Conservation (phyloP, 1,139 yeast genomes). For the Lizanozyma gosingica region DNA sequence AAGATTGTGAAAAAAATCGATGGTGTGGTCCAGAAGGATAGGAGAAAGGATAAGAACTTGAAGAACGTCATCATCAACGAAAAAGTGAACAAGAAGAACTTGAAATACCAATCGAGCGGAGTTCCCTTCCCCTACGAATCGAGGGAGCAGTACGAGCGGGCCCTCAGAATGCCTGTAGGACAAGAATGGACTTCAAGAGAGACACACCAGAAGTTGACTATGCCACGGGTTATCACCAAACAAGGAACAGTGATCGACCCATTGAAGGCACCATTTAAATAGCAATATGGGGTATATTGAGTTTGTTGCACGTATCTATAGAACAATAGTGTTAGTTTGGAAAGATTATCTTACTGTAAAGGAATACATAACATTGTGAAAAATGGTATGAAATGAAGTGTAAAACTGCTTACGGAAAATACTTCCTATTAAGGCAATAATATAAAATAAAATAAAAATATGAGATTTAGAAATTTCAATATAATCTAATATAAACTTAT, state of each 20-base stretch:
- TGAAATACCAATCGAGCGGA: constrained; percentile 73
- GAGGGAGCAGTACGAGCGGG: constrained; percentile 88
- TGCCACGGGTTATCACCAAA: constrained; percentile 81
- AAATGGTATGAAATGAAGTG: too few species aligned
- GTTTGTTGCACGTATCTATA: too few species aligned
- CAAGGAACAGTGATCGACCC: constrained; percentile 92
- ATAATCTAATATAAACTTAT: too few species aligned
- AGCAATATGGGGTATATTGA: constrained; percentile 3
- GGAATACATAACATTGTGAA: too few species aligned
- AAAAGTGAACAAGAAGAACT: constrained; percentile 70
- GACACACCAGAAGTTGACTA: constrained; percentile 79
- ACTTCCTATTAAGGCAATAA: too few species aligned
- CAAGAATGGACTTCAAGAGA: constrained; percentile 92
- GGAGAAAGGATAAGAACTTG: constrained; percentile 69
- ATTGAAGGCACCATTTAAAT: constrained; percentile 60
- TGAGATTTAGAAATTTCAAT: too few species aligned
- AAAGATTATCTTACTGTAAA: too few species aligned
- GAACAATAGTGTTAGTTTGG: too few species aligned
- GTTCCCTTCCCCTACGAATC: constrained; percentile 95
- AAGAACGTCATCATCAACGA: constrained; percentile 86
- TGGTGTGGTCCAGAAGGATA: constrained; percentile 63
- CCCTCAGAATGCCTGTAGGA: constrained; percentile 93
- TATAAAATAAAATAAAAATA: too few species aligned
- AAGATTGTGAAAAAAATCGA: constrained; percentile 59
- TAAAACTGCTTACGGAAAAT: too few species aligned